Conservation (phyloP, 208 protist species). For the Trypanosoma scelopori region DNA sequence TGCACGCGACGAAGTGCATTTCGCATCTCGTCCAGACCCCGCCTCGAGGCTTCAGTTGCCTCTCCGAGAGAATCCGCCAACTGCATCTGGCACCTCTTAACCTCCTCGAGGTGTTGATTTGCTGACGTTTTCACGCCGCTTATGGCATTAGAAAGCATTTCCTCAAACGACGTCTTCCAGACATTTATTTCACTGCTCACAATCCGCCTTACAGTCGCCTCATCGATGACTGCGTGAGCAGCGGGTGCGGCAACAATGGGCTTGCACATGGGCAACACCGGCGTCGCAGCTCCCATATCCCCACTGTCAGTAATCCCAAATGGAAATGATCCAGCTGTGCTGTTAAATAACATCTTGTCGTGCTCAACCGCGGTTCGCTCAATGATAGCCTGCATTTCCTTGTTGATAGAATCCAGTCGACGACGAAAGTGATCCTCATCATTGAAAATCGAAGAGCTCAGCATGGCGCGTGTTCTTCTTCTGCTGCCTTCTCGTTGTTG, state of each 20-base stretch:
- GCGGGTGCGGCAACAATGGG: not conserved
- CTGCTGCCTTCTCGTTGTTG: conserved; percentile 1
- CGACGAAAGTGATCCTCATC: conserved; percentile 51
- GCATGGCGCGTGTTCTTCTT: conserved; percentile 4
- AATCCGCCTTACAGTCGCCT: conserved; percentile 25
- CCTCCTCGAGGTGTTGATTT: conserved; percentile 12
- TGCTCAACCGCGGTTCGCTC: conserved; percentile 48
- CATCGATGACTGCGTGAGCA: conserved; percentile 10
- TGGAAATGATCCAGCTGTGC: not conserved
- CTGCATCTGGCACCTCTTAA: conserved; percentile 7
- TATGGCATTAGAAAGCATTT: conserved; percentile 11
- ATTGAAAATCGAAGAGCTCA: conserved; percentile 15
- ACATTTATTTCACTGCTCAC: conserved; percentile 16
- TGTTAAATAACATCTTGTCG: conserved; percentile 28
- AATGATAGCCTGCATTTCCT: conserved; percentile 73
- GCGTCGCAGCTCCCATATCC: not conserved
- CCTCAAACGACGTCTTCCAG: conserved; percentile 11
- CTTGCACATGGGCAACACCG: not conserved
- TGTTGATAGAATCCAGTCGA: conserved; percentile 64
- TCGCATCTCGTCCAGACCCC: conserved; percentile 17
- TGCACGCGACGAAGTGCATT: conserved; percentile 29
- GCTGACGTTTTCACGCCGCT: conserved; percentile 5
- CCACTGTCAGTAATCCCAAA: not conserved
- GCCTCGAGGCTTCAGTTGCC: conserved; percentile 7
- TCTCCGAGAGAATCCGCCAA: conserved; percentile 22